Evolutionary conservation across 352 stramenopile species (phyloP), one percentile per base, ranked within the genome.

Genomic region (Phytophthora boehmeriae): DNA sequence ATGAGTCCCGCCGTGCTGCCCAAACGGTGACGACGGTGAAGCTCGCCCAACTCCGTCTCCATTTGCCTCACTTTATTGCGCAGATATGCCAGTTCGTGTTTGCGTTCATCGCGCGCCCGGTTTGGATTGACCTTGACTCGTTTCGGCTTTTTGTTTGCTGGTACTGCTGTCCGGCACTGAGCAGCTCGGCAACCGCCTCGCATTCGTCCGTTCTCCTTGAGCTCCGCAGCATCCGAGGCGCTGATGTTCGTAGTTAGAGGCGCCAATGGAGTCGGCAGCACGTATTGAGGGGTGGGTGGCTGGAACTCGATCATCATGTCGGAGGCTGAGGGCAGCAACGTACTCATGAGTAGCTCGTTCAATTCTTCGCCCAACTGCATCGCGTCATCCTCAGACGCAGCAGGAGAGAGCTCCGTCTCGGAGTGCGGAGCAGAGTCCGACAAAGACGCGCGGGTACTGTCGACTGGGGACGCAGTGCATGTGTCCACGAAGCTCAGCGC

Each of bases 81-180:
- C 54, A 85, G 41, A 36, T 84, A 85, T 16, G 78, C 66, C 42
- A 87, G 63, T 63, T 87, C 77, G 34, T 87, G 68, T 46, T 84
- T 84, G 32, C 69, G 72, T 53, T 80, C 64, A 42, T 78, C 68
- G 19, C 68, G 72, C 38, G 68, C 68, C 46, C 67, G 59, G 63
- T 80, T 80, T 43, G 72, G 72, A 48, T 80, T 80, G n/a, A 59
- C 54, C 54, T 69, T 69, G 2, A 42, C 43, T 0, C 54, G 54
- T n/a, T 57, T n/a, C 2, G 52, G 57, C 25, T 49, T 20, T 19
- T 62, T 44, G 17, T 17, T 48, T 17, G 22, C n/a, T 38, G 43
- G 25, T n/a, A 19, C 32, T 20, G 42, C 32, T 20, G n/a, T 22
- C 4, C 27, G 51, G 44, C 59, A 67, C 30, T 27, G 11, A 11